Percentiles rank a stretch among this genome's conserved stretches.
These are phyloP conservation scores for Paecilomyces niveus DNA, from an alignment of 2,329 filamentous ascomycete genomes.

Conservation along the genomic window DNA sequence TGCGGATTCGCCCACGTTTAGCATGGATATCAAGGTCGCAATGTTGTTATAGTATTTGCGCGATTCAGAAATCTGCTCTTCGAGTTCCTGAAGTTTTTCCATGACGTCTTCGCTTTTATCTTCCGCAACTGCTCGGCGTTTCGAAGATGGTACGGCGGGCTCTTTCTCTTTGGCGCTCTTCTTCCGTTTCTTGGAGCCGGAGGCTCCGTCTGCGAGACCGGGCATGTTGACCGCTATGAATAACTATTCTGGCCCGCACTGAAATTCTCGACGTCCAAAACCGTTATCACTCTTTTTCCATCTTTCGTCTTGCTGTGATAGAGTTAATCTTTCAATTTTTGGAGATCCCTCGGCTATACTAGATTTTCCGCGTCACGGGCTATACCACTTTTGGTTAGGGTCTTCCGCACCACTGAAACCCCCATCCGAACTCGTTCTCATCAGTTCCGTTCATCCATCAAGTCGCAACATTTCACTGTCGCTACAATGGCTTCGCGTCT, in stretches of 20 bases:
- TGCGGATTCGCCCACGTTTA: constrained; percentile 44
- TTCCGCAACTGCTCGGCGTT: constrained; percentile 40
- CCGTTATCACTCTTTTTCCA: constrained; percentile 6
- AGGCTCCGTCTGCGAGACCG: constrained; percentile 11
- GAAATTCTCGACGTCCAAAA: neutral
- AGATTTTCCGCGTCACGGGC: constrained; percentile 25
- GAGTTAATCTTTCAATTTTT: constrained; percentile 19
- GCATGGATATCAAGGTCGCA: constrained; percentile 58
- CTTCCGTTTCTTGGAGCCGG: constrained; percentile 34
- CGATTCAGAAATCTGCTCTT: constrained; percentile 75
- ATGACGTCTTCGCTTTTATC: constrained; percentile 48
- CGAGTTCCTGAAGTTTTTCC: constrained; percentile 64
- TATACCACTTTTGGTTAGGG: constrained; percentile 25
- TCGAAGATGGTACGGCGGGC: constrained; percentile 31
- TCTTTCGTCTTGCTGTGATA: neutral
- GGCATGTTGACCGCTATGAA: constrained; percentile 27
- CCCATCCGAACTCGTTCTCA: constrained; percentile 34
- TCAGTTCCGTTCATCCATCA: constrained; percentile 33
- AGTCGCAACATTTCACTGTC: constrained; percentile 49
- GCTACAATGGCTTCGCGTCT: constrained; percentile 95
- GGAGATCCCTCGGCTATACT: constrained; percentile 18
- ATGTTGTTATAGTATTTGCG: constrained; percentile 92
- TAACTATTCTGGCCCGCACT: constrained; percentile 43
- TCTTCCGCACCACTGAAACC: constrained; percentile 28
- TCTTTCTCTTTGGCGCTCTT: constrained; percentile 28